Evolutionary conservation across 2,329 filamentous ascomycete genomes (phyloP).

Genomic region (Dactylonectria macrodidyma): DNA sequence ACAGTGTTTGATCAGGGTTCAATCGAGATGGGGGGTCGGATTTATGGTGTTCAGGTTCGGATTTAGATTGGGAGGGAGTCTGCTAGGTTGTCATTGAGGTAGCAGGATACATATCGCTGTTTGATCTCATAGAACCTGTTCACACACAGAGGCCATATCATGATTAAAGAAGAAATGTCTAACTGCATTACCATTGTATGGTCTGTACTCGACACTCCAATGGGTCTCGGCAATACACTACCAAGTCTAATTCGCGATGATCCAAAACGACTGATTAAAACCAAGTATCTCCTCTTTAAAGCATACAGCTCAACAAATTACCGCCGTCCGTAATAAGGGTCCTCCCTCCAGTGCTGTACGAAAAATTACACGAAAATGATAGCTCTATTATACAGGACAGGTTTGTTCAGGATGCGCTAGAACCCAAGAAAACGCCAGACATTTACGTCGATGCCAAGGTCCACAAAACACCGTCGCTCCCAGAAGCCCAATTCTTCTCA

Average conservation of each 20-base stretch:
- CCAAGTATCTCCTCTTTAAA: conserved; percentile 33
- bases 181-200: conserved; percentile 40
- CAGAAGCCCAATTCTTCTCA: conserved; percentile 46
- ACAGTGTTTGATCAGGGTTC: conserved; percentile 49
- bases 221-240: conserved; percentile 29
- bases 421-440: conserved; percentile 40
- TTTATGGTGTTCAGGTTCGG: conserved; percentile 33
- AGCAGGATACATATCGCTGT: conserved; percentile 21
- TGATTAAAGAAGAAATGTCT: neutral
- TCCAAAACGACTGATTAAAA: conserved; percentile 40
- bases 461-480: conserved; percentile 24
- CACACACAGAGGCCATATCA: neutral
- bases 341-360: conserved; percentile 21
- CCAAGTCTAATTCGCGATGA: conserved; percentile 38
- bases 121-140: conserved; percentile 5
- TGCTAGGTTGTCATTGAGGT: conserved; percentile 16
- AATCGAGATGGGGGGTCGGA: neutral
- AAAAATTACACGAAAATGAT: conserved; percentile 40
- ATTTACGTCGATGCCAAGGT: conserved; percentile 26
- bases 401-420: conserved; percentile 37
- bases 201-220: conserved; percentile 17
- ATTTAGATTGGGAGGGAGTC: conserved; percentile 3
- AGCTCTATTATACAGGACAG: conserved; percentile 45
- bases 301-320: conserved; percentile 28
- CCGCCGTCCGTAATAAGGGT: conserved; percentile 30